These are phyloP conservation scores for Poronia punctata DNA, from an alignment of 495 filamentous ascomycete genomes.

Conservation along the genomic window DNA sequence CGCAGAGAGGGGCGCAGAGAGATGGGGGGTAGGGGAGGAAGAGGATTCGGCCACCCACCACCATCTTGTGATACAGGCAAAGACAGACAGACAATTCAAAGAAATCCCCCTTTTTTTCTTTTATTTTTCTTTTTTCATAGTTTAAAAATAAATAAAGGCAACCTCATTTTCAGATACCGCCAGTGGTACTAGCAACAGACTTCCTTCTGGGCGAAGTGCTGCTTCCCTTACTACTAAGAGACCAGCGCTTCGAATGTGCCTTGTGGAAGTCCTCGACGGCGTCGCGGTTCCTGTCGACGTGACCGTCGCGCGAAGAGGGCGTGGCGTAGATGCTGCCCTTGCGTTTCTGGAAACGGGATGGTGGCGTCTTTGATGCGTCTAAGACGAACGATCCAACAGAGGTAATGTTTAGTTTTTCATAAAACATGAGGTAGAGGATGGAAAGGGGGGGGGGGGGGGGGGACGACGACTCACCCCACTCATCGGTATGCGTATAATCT, in stretches of 20 bases:
- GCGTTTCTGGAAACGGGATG: slow-evolving; percentile 55
- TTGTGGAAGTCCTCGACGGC: slow-evolving; percentile 35
- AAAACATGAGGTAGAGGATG: neutral
- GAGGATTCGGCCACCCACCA: too few species aligned
- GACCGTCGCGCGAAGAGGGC: slow-evolving; percentile 49
- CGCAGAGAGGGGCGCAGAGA: too few species aligned
- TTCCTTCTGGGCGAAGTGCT: slow-evolving; percentile 11
- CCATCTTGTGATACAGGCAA: too few species aligned
- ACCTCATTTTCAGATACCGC: too few species aligned
- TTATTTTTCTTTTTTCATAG: too few species aligned
- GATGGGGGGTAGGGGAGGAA: too few species aligned
- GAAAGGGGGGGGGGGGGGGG: neutral
- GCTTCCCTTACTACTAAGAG: slow-evolving; percentile 15
- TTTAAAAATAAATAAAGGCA: too few species aligned
- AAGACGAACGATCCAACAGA: too few species aligned
- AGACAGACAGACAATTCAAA: too few species aligned
- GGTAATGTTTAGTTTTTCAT: neutral
- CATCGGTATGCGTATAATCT: slow-evolving; percentile 27
- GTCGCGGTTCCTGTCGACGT: slow-evolving; percentile 44
- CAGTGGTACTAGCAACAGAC: neutral
- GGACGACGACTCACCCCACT: slow-evolving; percentile 41
- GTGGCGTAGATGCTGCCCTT: slow-evolving; percentile 58
- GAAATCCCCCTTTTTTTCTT: too few species aligned
- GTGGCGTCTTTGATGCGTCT: slow-evolving; percentile 56
- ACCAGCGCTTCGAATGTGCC: slow-evolving; percentile 35